A percentile compares a stretch with the other conserved stretches of the same genome.
Conservation (phyloP, 345 rosid species). For the Gossypium raimondii region DNA sequence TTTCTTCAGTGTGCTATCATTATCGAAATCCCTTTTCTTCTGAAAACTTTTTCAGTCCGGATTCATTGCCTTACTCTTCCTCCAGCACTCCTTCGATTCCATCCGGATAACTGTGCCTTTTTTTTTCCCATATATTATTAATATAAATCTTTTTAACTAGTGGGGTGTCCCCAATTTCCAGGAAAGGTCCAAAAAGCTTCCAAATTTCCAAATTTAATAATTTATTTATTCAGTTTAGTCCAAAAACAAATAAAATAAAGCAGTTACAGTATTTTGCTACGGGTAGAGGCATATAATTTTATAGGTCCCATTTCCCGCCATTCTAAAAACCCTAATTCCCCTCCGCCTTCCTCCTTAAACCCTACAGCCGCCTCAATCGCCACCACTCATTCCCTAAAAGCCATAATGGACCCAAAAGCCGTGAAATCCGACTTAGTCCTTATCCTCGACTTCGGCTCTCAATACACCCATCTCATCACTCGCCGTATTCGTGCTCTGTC, state of each 20-base stretch:
- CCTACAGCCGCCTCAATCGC: neutral
- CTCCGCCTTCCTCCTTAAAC: neutral
- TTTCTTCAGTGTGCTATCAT: too few relatives aligned
- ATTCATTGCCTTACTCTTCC: too few relatives aligned
- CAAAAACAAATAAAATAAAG: neutral
- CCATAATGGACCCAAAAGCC: constrained; percentile 39
- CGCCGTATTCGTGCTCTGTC: constrained; percentile 87
- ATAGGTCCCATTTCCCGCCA: neutral
- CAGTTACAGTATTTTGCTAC: neutral
- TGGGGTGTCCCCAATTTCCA: too few relatives aligned
- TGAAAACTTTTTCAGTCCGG: too few relatives aligned
- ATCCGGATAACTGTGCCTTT: too few relatives aligned
- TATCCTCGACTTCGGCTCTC: constrained; percentile 92
- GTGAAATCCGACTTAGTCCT: constrained; percentile 65
- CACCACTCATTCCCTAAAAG: neutral
- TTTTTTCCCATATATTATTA: too few relatives aligned
- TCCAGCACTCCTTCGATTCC: too few relatives aligned
- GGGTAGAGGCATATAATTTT: too few relatives aligned
- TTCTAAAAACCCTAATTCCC: neutral
- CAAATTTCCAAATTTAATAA: neutral
- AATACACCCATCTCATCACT: constrained; percentile 89
- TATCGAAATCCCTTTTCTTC: too few relatives aligned
- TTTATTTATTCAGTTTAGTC: neutral
- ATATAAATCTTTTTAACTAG: too few relatives aligned
- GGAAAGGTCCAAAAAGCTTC: too few relatives aligned